Conservation (phyloP, 208 protist species). For the Leishmania turanica region DNA sequence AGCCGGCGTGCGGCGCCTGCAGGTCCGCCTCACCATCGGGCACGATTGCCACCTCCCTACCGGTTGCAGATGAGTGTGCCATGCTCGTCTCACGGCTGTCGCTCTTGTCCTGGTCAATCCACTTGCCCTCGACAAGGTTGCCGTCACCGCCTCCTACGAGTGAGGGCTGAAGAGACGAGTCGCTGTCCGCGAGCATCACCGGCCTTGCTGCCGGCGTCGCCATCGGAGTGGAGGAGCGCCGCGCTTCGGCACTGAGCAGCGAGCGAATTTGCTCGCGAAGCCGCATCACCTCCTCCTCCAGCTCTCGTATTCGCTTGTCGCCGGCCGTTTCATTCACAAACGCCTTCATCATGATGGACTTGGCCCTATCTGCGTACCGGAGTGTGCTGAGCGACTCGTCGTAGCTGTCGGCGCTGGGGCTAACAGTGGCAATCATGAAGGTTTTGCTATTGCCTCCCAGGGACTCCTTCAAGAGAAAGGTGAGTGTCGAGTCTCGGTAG, state of each 20-base stretch:
- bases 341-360: conserved; percentile 87
- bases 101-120: background rate
- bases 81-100: background rate
- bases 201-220: background rate
- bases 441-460: conserved; percentile 94
- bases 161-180: background rate
- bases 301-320: conserved; percentile 86
- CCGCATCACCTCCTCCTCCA: conserved; percentile 76
- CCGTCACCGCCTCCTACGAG: background rate
- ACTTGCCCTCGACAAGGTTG: background rate
- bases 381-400: conserved; percentile 93
- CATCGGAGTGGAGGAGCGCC: conserved; percentile 2
- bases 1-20: background rate
- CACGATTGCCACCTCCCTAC: background rate
- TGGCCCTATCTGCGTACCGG: conserved; percentile 92
- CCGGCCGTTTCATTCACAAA: conserved; percentile 88
- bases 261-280: conserved; percentile 70
- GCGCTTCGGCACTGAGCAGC: conserved; percentile 32
- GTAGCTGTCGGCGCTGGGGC: conserved; percentile 69
- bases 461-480: conserved; percentile 89
- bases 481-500: conserved; percentile 89
- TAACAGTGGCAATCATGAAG: conserved; percentile 91
- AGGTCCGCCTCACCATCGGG: too few species aligned
- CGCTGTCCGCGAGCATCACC: conserved; percentile 1
- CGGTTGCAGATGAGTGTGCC: background rate